These are phyloP conservation scores for Mycena vulgaris DNA, from an alignment of 768 basidiomycete genomes.

Conservation along the genomic window DNA sequence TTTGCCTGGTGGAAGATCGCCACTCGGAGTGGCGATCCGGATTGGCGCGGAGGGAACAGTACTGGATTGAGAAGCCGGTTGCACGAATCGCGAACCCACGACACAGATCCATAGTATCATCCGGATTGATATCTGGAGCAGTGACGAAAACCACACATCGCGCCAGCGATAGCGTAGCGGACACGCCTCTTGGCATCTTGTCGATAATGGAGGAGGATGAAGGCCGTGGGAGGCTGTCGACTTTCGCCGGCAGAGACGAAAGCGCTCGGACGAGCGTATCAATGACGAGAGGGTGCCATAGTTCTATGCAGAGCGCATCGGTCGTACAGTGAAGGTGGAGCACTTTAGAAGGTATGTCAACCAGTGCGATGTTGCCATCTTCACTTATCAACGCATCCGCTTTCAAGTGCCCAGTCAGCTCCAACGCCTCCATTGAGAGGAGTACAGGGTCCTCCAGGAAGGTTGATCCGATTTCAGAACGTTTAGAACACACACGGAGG, in stretches of 20 bases:
- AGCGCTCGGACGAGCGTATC: conserved; percentile 68
- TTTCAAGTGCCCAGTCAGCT: conserved; percentile 60
- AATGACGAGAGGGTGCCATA: conserved; percentile 77
- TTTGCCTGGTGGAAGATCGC: conserved; percentile 63
- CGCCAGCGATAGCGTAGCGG: conserved; percentile 69
- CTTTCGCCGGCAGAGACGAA: conserved; percentile 50
- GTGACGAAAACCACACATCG: conserved; percentile 79
- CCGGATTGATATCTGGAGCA: conserved; percentile 85
- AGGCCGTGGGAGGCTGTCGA: conserved; percentile 17
- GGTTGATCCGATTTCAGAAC: conserved; percentile 43
- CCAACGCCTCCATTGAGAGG: conserved; percentile 71
- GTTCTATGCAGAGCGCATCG: conserved; percentile 74
- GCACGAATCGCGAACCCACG: conserved; percentile 76
- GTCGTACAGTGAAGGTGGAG: conserved; percentile 64
- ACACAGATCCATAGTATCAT: conserved; percentile 73
- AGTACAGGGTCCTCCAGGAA: conserved; percentile 65
- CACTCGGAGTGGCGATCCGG: conserved; percentile 56
- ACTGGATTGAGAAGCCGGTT: conserved; percentile 68
- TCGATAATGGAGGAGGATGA: conserved; percentile 52
- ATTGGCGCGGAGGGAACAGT: conserved; percentile 63
- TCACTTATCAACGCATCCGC: conserved; percentile 68
- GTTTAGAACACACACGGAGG: conserved; percentile 63
- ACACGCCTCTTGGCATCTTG: conserved; percentile 69
- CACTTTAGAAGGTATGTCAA: conserved; percentile 61
- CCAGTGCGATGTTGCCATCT: conserved; percentile 55